Percentiles rank a stretch among this genome's conserved stretches.
These are phyloP conservation scores for Raphidocelis subcapitata DNA, from an alignment of 139 green algal genomes.

Conservation along the genomic window DNA sequence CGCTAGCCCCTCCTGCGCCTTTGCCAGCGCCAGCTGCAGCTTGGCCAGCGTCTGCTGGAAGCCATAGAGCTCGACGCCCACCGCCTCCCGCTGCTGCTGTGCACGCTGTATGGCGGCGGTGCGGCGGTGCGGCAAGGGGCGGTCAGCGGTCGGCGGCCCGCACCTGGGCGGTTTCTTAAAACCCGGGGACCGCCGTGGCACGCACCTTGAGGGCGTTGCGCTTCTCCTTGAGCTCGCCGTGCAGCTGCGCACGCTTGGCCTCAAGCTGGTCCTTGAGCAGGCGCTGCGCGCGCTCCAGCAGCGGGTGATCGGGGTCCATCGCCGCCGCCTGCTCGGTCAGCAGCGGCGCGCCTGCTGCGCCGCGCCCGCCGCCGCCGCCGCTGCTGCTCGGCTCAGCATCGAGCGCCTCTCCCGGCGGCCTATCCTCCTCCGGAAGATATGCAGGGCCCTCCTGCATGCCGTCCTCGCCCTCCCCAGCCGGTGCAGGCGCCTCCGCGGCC, in stretches of 20 bases:
- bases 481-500: no score
- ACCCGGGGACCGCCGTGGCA: neutral
- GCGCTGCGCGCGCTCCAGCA: conserved; percentile 80
- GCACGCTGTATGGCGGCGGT: conserved; percentile 21
- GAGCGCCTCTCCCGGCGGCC: no score
- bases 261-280: conserved; percentile 77
- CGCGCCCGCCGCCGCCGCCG: no score
- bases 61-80: conserved; percentile 91
- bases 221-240: conserved; percentile 79
- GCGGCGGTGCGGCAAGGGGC: neutral
- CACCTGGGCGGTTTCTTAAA: neutral
- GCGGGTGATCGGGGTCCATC: conserved; percentile 73
- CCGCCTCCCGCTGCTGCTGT: conserved; percentile 65
- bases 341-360: neutral
- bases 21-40: conserved; percentile 81
- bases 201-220: conserved; percentile 61
- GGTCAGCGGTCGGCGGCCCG: neutral
- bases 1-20: conserved; percentile 65
- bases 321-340: neutral
- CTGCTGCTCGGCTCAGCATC: no score
- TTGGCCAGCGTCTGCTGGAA: conserved; percentile 88
- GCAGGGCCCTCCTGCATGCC: no score
- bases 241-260: conserved; percentile 48
- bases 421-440: no score
- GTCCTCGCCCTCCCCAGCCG: no score